Base-by-base conservation (phyloP, 1,284 basidiomycete species). In the Coniferiporia sulphurascens region DNA sequence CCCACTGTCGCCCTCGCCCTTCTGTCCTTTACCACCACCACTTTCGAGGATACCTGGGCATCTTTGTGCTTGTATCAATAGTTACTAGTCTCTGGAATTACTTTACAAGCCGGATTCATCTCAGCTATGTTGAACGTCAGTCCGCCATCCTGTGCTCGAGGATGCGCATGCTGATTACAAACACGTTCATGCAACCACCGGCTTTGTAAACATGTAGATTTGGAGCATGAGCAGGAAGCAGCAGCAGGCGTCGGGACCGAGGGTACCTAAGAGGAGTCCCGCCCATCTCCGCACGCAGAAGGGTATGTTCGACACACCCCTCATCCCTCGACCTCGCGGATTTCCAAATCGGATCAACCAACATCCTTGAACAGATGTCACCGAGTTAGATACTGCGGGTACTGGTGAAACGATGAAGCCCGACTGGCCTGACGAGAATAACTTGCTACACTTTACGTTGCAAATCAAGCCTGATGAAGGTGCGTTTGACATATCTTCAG, bases 281-380 rank as follows among this genome's bases (percentile, higher is more conserved):
- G 96, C 97, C 36, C 95, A 98, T 75, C 90, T 99, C 71, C 87
- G 96, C 58, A 95, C 98, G 13, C 97, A 99, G 81, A 99, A 99
- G 81, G 96, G 96, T 95, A 65, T 61, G 80, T 69, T n/a, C 17
- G 12, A 41, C 38, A 8, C 3, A 41, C 15, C 7, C 38, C 9
- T 41, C 38, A 41, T 27, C 27, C 27, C 27, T 5, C 27, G 27
- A 27, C 27, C 27, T 27, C 27, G 27, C 27, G 5, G 38, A 3
- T 41, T 15, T 10, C 38, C 38, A 41, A 41, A n/a, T 48, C 41
- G 19, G 48, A 41, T 35, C 21, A 34, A 45, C 10, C 43, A 17
- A 9, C n/a, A 32, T 52, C 17, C 27, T 38, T 52, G 32, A 35
- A 34, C 19, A 98, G 97, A 99, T 73, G 73, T 99, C 64, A 98